phyloP scores from a whole-genome alignment of 1,284 basidiomycete species.

The Chondrostereum purpureum region DNA sequence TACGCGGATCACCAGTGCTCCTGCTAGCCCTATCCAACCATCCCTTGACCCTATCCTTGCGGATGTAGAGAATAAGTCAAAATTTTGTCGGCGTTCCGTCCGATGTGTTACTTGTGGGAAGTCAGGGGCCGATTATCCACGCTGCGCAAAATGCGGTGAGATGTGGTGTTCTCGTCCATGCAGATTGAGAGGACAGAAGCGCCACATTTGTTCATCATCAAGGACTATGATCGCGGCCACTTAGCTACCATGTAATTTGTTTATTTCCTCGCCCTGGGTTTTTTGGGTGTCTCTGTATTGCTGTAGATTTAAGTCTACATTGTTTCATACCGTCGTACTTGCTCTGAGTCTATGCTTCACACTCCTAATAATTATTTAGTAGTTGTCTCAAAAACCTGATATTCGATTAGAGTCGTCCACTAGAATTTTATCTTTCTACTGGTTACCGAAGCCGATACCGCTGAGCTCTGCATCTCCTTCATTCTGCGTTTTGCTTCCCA shows the following conservation, averaged over 20 bases:
- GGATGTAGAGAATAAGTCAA: slow-evolving; percentile 49
- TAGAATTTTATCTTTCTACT: slow-evolving; percentile 66
- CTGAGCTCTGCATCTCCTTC: slow-evolving; percentile 55
- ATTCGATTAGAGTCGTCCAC: slow-evolving; percentile 13
- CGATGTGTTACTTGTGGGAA: slow-evolving; percentile 53
- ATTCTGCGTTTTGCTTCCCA: slow-evolving; percentile 87
- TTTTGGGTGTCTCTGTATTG: too few relatives aligned
- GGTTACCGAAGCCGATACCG: slow-evolving; percentile 47
- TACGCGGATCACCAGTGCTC: slow-evolving; percentile 21
- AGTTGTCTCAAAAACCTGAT: slow-evolving; percentile 5
- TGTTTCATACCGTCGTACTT: not conserved
- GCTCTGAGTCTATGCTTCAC: not conserved
- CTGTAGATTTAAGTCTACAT: too few relatives aligned
- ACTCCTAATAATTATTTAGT: not conserved
- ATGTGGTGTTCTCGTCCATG: slow-evolving; percentile 69
- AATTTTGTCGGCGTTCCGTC: slow-evolving; percentile 33
- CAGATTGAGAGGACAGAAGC: slow-evolving; percentile 43
- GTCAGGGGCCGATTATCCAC: slow-evolving; percentile 54
- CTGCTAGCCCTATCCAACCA: slow-evolving; percentile 18
- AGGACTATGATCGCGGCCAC: slow-evolving; percentile 1
- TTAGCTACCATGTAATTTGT: too few relatives aligned
- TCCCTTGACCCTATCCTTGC: slow-evolving; percentile 45
- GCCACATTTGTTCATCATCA: slow-evolving; percentile 35
- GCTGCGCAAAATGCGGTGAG: slow-evolving; percentile 55
- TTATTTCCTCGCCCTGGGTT: too few relatives aligned